Evolutionary conservation across 2,329 filamentous ascomycete genomes (phyloP).

Genomic region (Hymenoscyphus fructigenus): DNA sequence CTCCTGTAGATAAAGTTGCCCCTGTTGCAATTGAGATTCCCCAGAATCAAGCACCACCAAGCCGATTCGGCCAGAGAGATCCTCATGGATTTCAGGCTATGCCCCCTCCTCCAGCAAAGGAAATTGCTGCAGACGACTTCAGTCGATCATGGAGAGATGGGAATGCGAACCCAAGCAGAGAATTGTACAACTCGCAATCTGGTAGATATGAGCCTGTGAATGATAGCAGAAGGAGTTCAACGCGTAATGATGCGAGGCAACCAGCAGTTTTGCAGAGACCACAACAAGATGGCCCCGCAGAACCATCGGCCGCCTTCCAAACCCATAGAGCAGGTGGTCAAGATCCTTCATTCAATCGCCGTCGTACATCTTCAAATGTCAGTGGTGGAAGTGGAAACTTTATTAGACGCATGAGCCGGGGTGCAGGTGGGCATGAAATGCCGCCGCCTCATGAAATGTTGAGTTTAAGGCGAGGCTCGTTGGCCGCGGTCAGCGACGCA

Average conservation of each 20-base stretch:
- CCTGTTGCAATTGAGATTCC: slow-evolving; percentile 62
- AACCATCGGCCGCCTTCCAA: slow-evolving; percentile 85
- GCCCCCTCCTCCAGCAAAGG: slow-evolving; percentile 67
- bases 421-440: slow-evolving; percentile 33
- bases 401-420: slow-evolving; percentile 43
- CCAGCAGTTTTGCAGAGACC: slow-evolving; percentile 78
- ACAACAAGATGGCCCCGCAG: slow-evolving; percentile 64
- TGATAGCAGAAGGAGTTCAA: slow-evolving; percentile 68
- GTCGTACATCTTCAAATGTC: slow-evolving; percentile 86
- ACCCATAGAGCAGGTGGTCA: slow-evolving; percentile 67
- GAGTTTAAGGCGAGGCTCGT: slow-evolving; percentile 48
- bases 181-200: slow-evolving; percentile 93
- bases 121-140: slow-evolving; percentile 91
- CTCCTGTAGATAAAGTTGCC: slow-evolving; percentile 78
- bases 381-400: slow-evolving; percentile 79
- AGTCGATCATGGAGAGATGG: slow-evolving; percentile 79
- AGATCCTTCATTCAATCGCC: slow-evolving; percentile 67
- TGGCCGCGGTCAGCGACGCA: slow-evolving; percentile 51
- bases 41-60: slow-evolving; percentile 39
- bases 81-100: slow-evolving; percentile 54
- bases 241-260: slow-evolving; percentile 69
- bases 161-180: slow-evolving; percentile 59
- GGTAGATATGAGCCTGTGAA: slow-evolving; percentile 87
- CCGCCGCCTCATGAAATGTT: slow-evolving; percentile 39
- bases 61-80: slow-evolving; percentile 56